These are phyloP conservation scores for Colletotrichum gigasporum DNA, from an alignment of 2,329 filamentous ascomycete species.

Conservation along the genomic window DNA sequence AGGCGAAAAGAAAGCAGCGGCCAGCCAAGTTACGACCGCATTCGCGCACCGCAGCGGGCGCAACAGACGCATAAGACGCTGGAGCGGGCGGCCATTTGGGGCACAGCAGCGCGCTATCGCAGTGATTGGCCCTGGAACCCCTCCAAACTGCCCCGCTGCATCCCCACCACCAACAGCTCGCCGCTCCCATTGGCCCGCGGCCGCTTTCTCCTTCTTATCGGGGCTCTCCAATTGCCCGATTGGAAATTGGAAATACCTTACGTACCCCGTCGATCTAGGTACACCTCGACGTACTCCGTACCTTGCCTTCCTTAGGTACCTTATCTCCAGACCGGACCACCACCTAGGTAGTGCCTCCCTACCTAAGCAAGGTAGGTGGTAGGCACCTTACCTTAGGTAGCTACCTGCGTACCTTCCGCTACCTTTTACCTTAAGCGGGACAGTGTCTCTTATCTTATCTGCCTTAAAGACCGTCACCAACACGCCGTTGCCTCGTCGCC, in stretches of 20 bases:
- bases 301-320: no score
- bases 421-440: not conserved
- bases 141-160: not conserved
- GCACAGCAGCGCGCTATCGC: not conserved
- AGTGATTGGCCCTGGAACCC: not conserved
- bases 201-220: not conserved
- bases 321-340: no score
- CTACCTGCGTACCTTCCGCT: not conserved
- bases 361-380: no score
- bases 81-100: conserved; percentile 2
- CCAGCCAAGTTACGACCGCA: conserved; percentile 8
- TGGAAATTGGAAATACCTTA: not conserved
- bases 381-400: no score
- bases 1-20: not conserved
- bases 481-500: not conserved
- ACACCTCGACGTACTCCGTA: no score
- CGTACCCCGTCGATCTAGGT: no score
- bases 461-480: not conserved
- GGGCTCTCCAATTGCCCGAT: conserved; percentile 9
- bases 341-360: no score
- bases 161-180: not conserved
- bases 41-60: conserved; percentile 23
- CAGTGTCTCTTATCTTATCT: conserved; percentile 12
- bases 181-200: not conserved
- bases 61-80: conserved; percentile 25